Conservation (phyloP, 2,329 filamentous ascomycete genomes). For the Fusarium decemcellulare region DNA sequence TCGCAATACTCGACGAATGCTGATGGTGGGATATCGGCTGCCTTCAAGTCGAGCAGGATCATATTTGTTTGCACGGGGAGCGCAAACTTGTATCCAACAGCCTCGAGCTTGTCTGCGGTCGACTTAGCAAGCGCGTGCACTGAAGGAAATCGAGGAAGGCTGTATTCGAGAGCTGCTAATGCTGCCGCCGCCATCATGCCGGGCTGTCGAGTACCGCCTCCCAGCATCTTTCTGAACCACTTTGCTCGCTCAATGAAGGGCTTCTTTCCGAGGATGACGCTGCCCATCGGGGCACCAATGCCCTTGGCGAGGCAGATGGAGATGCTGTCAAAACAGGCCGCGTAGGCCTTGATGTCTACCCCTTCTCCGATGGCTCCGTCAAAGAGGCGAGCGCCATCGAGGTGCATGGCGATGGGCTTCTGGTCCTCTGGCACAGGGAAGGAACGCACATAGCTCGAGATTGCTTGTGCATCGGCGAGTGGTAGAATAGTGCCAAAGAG, state of each 20-base stretch:
- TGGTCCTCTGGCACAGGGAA: slow-evolving; percentile 46
- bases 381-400: slow-evolving; percentile 84
- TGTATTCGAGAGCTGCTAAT: slow-evolving; percentile 68
- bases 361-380: slow-evolving; percentile 79
- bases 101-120: slow-evolving; percentile 25
- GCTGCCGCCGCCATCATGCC: slow-evolving; percentile 80
- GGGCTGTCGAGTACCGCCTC: slow-evolving; percentile 79
- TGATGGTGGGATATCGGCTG: slow-evolving; percentile 32
- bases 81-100: slow-evolving; percentile 40
- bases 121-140: slow-evolving; percentile 40
- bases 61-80: slow-evolving; percentile 48
- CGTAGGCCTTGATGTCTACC: slow-evolving; percentile 74
- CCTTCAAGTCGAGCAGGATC: slow-evolving; percentile 43
- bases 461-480: slow-evolving; percentile 75
- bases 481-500: slow-evolving; percentile 83
- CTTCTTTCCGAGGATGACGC: slow-evolving; percentile 72
- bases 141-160: slow-evolving; percentile 34
- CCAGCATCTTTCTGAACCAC: slow-evolving; percentile 74
- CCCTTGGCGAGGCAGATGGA: slow-evolving; percentile 85
- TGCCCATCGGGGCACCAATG: slow-evolving; percentile 82
- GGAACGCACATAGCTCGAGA: slow-evolving; percentile 75
- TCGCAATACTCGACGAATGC: slow-evolving; percentile 39
- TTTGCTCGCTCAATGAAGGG: slow-evolving; percentile 53
- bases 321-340: slow-evolving; percentile 77
- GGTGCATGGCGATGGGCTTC: slow-evolving; percentile 75